These are phyloP conservation scores for Penicillium waksmanii DNA, from an alignment of 495 filamentous ascomycete genomes.

Conservation along the genomic window DNA sequence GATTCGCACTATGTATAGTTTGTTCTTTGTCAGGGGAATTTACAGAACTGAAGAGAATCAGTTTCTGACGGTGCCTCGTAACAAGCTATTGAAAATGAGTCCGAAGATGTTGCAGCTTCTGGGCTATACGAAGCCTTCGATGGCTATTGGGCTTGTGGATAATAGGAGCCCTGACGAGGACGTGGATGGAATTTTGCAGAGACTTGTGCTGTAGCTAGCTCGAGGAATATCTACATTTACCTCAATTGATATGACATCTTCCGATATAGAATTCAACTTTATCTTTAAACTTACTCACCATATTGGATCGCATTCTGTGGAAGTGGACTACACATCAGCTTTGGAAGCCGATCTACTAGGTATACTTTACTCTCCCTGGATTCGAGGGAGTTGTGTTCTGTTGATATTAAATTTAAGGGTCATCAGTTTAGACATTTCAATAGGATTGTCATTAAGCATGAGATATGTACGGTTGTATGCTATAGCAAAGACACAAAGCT, in stretches of 20 bases:
- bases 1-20: slow-evolving; percentile 3
- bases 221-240: not conserved
- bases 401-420: not conserved
- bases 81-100: not conserved
- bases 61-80: slow-evolving; percentile 2
- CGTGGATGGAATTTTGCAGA: not conserved
- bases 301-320: too few relatives aligned
- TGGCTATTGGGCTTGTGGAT: not conserved
- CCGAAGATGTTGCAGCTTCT: slow-evolving; percentile 3
- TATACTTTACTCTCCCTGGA: not conserved
- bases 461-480: slow-evolving; percentile 6
- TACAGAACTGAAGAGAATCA: slow-evolving; percentile 6
- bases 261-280: not conserved
- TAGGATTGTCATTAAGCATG: slow-evolving; percentile 6
- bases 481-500: slow-evolving; percentile 2
- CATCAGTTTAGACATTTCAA: not conserved
- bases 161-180: slow-evolving; percentile 4
- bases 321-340: not conserved
- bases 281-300: not conserved
- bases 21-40: not conserved
- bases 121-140: slow-evolving; percentile 1
- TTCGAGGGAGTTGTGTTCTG: not conserved
- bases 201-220: not conserved
- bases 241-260: not conserved
- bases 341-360: not conserved